These are phyloP conservation scores for Suillus hirtellus DNA, from an alignment of 768 basidiomycete genomes.

Conservation along the genomic window DNA sequence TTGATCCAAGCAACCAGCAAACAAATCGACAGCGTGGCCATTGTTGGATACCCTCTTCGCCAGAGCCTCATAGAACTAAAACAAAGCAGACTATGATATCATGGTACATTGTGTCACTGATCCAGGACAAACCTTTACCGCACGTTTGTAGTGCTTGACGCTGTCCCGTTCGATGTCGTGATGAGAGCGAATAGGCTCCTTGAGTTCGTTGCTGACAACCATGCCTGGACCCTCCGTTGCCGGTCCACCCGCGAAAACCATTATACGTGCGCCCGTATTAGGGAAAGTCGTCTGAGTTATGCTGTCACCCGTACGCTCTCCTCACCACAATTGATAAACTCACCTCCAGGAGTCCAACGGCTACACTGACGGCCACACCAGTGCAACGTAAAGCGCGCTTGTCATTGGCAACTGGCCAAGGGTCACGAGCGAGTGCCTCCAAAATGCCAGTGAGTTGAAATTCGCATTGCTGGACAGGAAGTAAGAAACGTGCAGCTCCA, in stretches of 20 bases:
- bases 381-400: conserved; percentile 93
- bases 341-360: conserved; percentile 88
- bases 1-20: conserved; percentile 97
- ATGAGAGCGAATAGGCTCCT: conserved; percentile 97
- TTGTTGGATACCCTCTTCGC: conserved; percentile 92
- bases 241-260: conserved; percentile 95
- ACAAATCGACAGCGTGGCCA: conserved; percentile 93
- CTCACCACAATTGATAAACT: conserved; percentile 14
- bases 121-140: conserved; percentile 71
- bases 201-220: conserved; percentile 93
- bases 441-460: conserved; percentile 94
- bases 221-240: conserved; percentile 96
- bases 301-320: conserved; percentile 1
- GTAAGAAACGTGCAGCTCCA: conserved; percentile 87
- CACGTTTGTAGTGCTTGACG: conserved; percentile 96
- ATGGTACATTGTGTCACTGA: background rate
- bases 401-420: conserved; percentile 97
- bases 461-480: conserved; percentile 91
- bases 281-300: conserved; percentile 74
- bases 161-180: conserved; percentile 98
- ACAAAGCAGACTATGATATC: conserved; percentile 5
- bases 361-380: conserved; percentile 91
- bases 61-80: conserved; percentile 91
- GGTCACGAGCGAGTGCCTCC: conserved; percentile 84
- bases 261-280: conserved; percentile 93